Base-by-base conservation (phyloP, 2,329 filamentous ascomycete genomes). In the Xylaria digitata region DNA sequence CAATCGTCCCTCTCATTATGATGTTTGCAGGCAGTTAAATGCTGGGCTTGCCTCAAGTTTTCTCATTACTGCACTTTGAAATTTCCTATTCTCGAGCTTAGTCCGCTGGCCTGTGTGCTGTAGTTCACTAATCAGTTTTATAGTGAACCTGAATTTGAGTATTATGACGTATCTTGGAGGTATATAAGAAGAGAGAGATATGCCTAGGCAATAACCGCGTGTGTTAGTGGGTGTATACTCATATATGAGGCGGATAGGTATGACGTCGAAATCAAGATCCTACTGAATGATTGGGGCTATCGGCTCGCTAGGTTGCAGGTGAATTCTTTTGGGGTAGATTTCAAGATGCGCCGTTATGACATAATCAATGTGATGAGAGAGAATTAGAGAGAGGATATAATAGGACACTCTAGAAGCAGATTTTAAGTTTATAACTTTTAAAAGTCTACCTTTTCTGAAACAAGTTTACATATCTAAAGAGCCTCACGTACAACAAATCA, bases 181-280 rank as follows among this genome's bases (percentile, higher is more conserved):
- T 6, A 13, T 6, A 13, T 26, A 13, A 37, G 34, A 30, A 8
- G 7, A 8, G 9, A 40, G 13, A n/a, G 32, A 56, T 45, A 15
- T 19, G 7, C 5, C 23, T 37, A 9, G 21, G 23, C 13, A 11
- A 19, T 23, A 17, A 2, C n/a, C 3, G 48, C 19, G 42, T 26
- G n/a, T 23, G 7, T 37, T 56, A 13, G 32, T 19, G 26, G 15
- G 15, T 30, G 30, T 17, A 32, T 5, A 21, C 23, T 9, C 26
- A 49, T 8, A 37, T 34, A 23, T 50, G 37, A 17, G 9, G 21
- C 32, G 32, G 9, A 43, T 43, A 32, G 8, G 7, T 23, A 67
- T 71, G 70, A 68, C 70, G 69, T 70, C 59, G 59, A 56, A 34
- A 69, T 68, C 66, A 60, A 69, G 66, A 68, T 63, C 37, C 50